Conservation (phyloP, 2,329 filamentous ascomycete genomes). For the Claviceps pusilla region DNA sequence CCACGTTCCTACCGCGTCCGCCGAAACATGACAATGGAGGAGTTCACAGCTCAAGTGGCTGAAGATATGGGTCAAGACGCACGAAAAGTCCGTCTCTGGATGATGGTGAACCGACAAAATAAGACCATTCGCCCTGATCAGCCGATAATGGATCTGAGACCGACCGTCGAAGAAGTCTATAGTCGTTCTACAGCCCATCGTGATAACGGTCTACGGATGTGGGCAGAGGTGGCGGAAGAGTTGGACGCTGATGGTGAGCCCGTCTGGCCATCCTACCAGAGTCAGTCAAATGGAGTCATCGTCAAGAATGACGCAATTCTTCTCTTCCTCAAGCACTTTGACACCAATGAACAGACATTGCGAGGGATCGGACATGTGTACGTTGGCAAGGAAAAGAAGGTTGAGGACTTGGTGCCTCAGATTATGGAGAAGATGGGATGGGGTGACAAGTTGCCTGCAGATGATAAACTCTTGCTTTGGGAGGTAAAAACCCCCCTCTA, state of each 20-base stretch:
- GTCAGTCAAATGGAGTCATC: slow-evolving; percentile 39
- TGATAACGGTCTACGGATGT: slow-evolving; percentile 64
- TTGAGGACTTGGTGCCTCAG: slow-evolving; percentile 63
- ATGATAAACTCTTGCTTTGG: slow-evolving; percentile 54
- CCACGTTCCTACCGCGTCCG: slow-evolving; percentile 61
- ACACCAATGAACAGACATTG: slow-evolving; percentile 59
- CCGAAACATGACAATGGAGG: slow-evolving; percentile 57
- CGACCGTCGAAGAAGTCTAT: slow-evolving; percentile 60
- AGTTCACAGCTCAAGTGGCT: slow-evolving; percentile 59
- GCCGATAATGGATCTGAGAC: slow-evolving; percentile 61
- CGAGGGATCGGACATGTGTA: slow-evolving; percentile 72
- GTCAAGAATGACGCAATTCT: slow-evolving; percentile 54
- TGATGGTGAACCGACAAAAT: slow-evolving; percentile 97
- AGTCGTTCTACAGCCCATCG: slow-evolving; percentile 39
- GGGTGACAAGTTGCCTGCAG: slow-evolving; percentile 54
- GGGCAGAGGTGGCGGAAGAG: slow-evolving; percentile 65
- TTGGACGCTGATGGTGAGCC: slow-evolving; percentile 52
- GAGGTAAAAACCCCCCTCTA: slow-evolving; percentile 37
- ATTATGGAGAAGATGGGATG: slow-evolving; percentile 79
- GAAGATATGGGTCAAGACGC: slow-evolving; percentile 53
- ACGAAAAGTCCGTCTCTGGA: slow-evolving; percentile 68
- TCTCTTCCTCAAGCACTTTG: slow-evolving; percentile 86
- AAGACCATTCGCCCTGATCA: slow-evolving; percentile 88
- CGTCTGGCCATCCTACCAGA: slow-evolving; percentile 52
- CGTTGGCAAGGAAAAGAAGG: slow-evolving; percentile 73